Base-by-base conservation (phyloP, 2,329 filamentous ascomycete genomes). In the Colletotrichum viniferum region DNA sequence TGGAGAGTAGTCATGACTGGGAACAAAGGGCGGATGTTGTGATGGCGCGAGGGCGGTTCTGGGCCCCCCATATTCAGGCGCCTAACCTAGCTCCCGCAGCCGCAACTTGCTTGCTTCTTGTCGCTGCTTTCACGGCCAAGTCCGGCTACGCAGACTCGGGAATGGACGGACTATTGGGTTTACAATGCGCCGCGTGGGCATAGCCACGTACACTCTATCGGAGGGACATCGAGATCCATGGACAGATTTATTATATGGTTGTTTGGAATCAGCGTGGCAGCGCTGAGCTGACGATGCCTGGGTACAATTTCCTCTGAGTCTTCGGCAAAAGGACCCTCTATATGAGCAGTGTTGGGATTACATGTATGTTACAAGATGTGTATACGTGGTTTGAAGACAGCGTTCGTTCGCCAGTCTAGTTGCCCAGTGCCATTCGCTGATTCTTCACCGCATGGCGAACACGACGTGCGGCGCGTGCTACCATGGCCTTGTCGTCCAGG, bases 401-500 rank as follows among this genome's bases (percentile, higher is more conserved):
- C 28, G 32, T 13, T 10, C 58, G 32, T 30, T 14, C 30, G 34
- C 28, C 13, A 32, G 6, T 48, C 18, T 21, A 60, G 61, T 13
- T 58, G 55, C 28, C 36, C 60, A n/a, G 69, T 43, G 24, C 32
- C 16, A 21, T 36, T 3, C 5, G 24, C 26, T 60, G 48, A 28
- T 67, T 24, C 62, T 32, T 61, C 21, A 64, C 21, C 7, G 14
- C 13, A 60, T 61, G 36, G 30, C 71, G 74, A 26, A 76, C 30
- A 12, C 71, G 65, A 21, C 71, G 74, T 10, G 38, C 61, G 28
- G 65, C 55, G 38, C 26, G 48, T 43, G 64, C 73, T 14, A 78
- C 48, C 64, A 55, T 73, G n/a, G 71, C 63, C 65, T 73, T 76
- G n/a, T 73, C 67, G 18, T 76, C 71, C 21, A 76, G 34, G 28